Evolutionary conservation across 192 early-diverging fungal species (phyloP), one percentile per base, ranked within the genome.

Genomic region (Coemansia sp.): DNA sequence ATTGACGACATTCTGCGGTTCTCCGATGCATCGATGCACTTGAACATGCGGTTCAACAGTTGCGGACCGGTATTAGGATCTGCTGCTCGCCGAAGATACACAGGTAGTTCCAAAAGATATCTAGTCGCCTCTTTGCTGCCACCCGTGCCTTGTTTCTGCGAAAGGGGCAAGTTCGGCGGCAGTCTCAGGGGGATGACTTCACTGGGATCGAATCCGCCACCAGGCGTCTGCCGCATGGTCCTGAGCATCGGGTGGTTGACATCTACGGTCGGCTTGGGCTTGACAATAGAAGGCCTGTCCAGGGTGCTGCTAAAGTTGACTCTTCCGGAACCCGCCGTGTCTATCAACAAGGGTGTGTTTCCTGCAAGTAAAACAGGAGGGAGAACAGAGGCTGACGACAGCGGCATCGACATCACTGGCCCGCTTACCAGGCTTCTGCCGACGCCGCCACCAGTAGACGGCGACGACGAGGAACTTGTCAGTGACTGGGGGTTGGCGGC

Each of bases 21-120:
- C 79, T 94, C 92, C 25, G 80, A 81, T 15, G 82, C 76, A 60
- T 90, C 89, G 29, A 90, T 76, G 69, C 81, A 81, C 75, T 85
- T 49, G 69, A 81, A 75, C 64, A 66, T 23, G 59, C 63, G 61
- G 66, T 53, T 68, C 50, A 82, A 49, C 46, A 70, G 36, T 19
- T 32, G 57, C 49, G 79, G 70, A 9, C 79, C 79, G 2, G 57
- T 73, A 4, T 43, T 38, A 8, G 71, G 70, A 14, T 76, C 71
- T 19, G 68, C 62, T 8, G 59, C 64, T 19, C 58, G 67, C 13
- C 71, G 58, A 54, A 80, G 63, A 62, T 80, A 85, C 15, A 20
- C 25, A 0, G 71, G 69, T 48, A 81, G 62, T 33, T 22, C 52
- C 38, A 65, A 35, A 19, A 62, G 46, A 49, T 85, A 84, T 20